phyloP scores from a whole-genome alignment of 2,329 filamentous ascomycete genomes.

The Botrytis pseudocinerea region DNA sequence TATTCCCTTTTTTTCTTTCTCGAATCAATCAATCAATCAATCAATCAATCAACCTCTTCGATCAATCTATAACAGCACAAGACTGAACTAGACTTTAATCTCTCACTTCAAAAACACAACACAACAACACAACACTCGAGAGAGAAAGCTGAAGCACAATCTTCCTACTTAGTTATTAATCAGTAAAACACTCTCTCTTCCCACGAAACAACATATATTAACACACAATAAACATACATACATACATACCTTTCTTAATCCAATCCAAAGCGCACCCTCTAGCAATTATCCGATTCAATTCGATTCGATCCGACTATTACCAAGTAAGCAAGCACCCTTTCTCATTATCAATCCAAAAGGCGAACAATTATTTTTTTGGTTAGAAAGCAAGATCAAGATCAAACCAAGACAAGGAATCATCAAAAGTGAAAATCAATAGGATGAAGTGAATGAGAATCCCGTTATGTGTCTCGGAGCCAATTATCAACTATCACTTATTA shows the following conservation, averaged over 20 bases:
- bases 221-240: background rate
- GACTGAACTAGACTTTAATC: background rate
- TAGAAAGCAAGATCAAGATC: background rate
- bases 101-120: background rate
- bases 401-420: background rate
- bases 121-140: background rate
- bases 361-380: accelerated
- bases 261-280: background rate
- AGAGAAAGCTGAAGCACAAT: background rate
- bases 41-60: background rate
- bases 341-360: background rate
- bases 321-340: background rate
- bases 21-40: too few species aligned
- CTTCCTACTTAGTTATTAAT: background rate
- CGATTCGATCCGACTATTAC: background rate
- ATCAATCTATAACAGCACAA: background rate
- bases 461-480: background rate
- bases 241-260: background rate
- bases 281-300: background rate
- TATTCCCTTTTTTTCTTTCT: background rate
- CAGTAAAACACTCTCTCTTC: background rate
- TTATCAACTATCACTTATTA: background rate
- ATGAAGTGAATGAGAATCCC: background rate
- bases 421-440: background rate
- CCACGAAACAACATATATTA: background rate